Evolutionary conservation across 495 filamentous ascomycete species (phyloP).

Genomic region (Cercophora newfieldiana): DNA sequence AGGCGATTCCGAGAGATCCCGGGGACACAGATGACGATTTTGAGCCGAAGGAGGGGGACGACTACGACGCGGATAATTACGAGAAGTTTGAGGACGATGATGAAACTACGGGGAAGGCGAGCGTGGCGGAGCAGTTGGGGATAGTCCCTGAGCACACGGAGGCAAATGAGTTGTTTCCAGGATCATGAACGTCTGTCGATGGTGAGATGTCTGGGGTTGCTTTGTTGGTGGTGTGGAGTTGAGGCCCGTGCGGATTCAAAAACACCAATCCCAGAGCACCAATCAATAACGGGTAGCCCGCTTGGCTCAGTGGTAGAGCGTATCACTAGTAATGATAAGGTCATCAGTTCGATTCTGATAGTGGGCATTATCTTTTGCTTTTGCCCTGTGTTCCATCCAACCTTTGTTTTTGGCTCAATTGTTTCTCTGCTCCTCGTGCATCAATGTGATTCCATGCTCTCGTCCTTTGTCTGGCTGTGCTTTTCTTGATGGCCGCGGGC

Average conservation of each 20-base stretch:
- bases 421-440: no score
- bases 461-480: no score
- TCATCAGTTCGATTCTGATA: constrained; percentile 11
- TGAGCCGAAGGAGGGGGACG: constrained; percentile 5
- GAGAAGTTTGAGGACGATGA: constrained; percentile 7
- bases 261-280: not conserved
- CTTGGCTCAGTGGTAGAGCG: constrained; percentile 14
- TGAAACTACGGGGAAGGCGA: not conserved
- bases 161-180: not conserved
- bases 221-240: not conserved
- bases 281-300: not conserved
- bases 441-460: not conserved
- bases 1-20: not conserved
- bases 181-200: not conserved
- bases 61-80: constrained; percentile 7
- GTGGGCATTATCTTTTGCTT: not conserved
- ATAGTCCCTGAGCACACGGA: no score
- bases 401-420: not conserved
- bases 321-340: constrained; percentile 11
- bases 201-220: not conserved
- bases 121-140: not conserved
- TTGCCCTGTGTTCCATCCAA: not conserved
- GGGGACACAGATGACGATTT: constrained; percentile 2
- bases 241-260: not conserved
- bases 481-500: no score